phyloP scores from a whole-genome alignment of 2,329 filamentous ascomycete species.

The Capronia americana region DNA sequence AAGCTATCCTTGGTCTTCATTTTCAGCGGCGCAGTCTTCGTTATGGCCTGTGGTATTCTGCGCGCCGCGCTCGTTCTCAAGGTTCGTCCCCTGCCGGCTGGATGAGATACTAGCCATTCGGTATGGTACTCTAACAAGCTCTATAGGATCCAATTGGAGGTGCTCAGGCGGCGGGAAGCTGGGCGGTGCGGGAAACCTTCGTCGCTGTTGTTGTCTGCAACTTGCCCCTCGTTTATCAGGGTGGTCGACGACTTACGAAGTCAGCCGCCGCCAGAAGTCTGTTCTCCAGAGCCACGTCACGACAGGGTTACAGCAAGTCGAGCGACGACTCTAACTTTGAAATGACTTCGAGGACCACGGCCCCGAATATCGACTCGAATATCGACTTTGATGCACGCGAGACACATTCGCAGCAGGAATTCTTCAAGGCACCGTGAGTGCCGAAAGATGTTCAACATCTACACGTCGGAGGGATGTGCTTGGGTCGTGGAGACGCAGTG shows the following conservation, averaged over 20 bases:
- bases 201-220: conserved; percentile 54
- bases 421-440: neutral
- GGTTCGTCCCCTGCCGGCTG: conserved; percentile 36
- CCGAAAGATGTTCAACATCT: neutral
- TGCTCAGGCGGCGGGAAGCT: conserved; percentile 51
- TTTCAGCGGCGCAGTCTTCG: conserved; percentile 63
- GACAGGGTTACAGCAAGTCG: conserved; percentile 25
- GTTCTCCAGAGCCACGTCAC: conserved; percentile 20
- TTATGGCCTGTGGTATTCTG: conserved; percentile 62
- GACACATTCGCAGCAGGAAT: neutral
- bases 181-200: conserved; percentile 55
- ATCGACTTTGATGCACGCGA: neutral
- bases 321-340: conserved; percentile 19
- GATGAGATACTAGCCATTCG: too few relatives aligned
- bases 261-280: neutral
- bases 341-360: neutral
- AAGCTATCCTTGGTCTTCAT: conserved; percentile 62
- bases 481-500: neutral
- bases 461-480: neutral
- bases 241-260: conserved; percentile 17
- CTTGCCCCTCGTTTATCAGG: conserved; percentile 51
- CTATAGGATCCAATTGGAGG: conserved; percentile 47
- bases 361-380: too few relatives aligned
- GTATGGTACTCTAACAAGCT: neutral
- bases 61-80: conserved; percentile 60